phyloP scores from a whole-genome alignment of 2,329 filamentous ascomycete species.

The Pochonia chlamydosporia region DNA sequence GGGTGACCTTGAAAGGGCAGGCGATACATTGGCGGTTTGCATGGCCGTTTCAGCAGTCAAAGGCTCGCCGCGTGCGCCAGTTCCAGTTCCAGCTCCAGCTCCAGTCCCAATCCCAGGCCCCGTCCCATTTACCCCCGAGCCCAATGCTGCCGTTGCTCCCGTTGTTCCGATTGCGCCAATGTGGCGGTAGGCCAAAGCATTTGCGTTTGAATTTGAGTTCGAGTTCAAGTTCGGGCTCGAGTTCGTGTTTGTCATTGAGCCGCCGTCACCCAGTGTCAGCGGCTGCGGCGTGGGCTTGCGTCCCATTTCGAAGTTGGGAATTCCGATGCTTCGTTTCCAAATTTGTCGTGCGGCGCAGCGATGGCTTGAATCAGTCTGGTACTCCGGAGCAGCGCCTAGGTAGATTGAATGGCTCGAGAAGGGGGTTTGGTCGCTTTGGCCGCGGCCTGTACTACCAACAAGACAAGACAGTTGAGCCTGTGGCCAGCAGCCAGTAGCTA shows the following conservation, averaged over 20 bases:
- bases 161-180: neutral
- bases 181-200: constrained; percentile 25
- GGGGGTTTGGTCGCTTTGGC: too few species aligned
- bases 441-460: too few species aligned
- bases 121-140: neutral
- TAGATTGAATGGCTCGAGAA: too few species aligned
- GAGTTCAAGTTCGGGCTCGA: constrained; percentile 20
- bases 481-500: neutral
- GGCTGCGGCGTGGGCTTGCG: constrained; percentile 55
- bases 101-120: too few species aligned
- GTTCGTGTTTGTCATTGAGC: constrained; percentile 23
- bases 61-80: constrained; percentile 1
- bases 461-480: neutral
- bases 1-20: constrained; percentile 26
- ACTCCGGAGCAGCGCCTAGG: too few species aligned
- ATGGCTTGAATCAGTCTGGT: neutral
- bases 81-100: too few species aligned
- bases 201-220: constrained; percentile 16
- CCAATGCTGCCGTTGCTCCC: neutral
- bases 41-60: constrained; percentile 7
- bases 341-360: constrained; percentile 1
- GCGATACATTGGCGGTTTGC: constrained; percentile 1
- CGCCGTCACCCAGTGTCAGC: constrained; percentile 44
- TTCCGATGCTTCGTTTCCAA: neutral
- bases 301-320: constrained; percentile 35